Base-by-base conservation (phyloP, 2,329 filamentous ascomycete species). In the Onygenales sp. region DNA sequence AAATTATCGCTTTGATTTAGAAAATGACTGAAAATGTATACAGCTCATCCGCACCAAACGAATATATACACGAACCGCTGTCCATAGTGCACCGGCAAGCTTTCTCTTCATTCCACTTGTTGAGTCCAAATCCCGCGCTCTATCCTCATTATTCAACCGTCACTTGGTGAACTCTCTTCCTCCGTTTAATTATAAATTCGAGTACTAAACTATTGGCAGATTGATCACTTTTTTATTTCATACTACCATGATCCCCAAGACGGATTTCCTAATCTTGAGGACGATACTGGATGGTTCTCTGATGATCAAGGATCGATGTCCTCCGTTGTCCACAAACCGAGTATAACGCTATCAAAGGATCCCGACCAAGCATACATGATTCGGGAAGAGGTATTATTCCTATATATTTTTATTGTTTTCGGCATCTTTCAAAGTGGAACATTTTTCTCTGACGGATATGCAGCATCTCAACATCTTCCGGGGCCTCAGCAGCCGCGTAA, bases 191-290 rank as follows among this genome's bases (percentile, higher is more conserved):
- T 27, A 27, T 32, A n/a, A 27, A 36, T 2, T 42, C 14, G 13
- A 9, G 21, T 14, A 39, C 43, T 32, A 52, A 33, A 41, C 17
- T 44, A 38, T 10, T 6, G 6, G 8, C 56, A 76, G 68, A 94
- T 90, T 62, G 89, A 97, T 55, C 82, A 87, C 58, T 85, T 97
- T 60, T 89, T 90, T 65, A 84, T 97, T 54, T 92, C 88, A 0
- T 91, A 97, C 68, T 88, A 84, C 72, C 90, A 97, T 63, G 79
- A 85, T 54, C 76, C 80, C 3, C 74, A 78, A 1, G 83, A 92
- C 65, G 88, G 86, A 0, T 86, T 90, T 57, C 78, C 83, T 4
- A 87, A 93, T 58, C 69, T 92, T 0, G 87, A 94, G 55, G 84
- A 88, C 38, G 71, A 70, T 17, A 71, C 75, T 27, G 64, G 65